Base-by-base conservation (phyloP, 805 yeast genomes). In the Candida corydali region DNA sequence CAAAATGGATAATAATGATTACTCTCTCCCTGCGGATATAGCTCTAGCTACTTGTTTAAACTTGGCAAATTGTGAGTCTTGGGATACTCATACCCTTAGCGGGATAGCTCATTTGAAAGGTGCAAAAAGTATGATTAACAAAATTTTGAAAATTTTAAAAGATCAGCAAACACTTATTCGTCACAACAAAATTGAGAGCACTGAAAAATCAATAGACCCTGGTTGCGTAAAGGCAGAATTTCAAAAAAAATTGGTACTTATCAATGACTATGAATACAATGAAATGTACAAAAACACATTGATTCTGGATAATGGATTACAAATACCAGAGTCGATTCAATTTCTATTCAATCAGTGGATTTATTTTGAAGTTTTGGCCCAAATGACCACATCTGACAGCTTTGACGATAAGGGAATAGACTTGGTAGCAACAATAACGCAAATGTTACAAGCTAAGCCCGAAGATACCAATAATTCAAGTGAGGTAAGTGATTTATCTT, bases 51-150 rank as follows among this genome's bases (percentile, higher is more conserved):
- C 85, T 0, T 80, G 86, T 41, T 52, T 81, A 39, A 74, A 77
- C 15, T 59, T 81, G 37, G 82, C 86, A 0, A 72, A 77, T 40
- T 73, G 82, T 26, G 86, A 81, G 51, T 69, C 81, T 0, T 80
- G 86, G 86, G 81, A 78, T 49, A 71, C 78, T 9, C 81, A 76
- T 40, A 78, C 75, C 4, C 70, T 82, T 3, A 76, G 82, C 17
- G 86, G 86, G 9, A 76, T 80, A 37, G 80, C 82, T 2, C 87
- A 80, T 56, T 61, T 80, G 40, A 75, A 73, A 48, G 86, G 86
- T 20, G 86, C 86, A 3, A 69, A 73, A 41, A 69, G 77, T 9
- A 74, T 80, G 73, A 77, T 78, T 40, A 62, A 73, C 40, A 69
- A 69, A 40, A 72, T 75, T 9, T 51, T 63, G 38, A 42, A 47